A percentile compares a stretch with the other conserved stretches of the same genome.
phyloP scores from a whole-genome alignment of 2,329 filamentous ascomycete species.

The Colletotrichum nymphaeae region DNA sequence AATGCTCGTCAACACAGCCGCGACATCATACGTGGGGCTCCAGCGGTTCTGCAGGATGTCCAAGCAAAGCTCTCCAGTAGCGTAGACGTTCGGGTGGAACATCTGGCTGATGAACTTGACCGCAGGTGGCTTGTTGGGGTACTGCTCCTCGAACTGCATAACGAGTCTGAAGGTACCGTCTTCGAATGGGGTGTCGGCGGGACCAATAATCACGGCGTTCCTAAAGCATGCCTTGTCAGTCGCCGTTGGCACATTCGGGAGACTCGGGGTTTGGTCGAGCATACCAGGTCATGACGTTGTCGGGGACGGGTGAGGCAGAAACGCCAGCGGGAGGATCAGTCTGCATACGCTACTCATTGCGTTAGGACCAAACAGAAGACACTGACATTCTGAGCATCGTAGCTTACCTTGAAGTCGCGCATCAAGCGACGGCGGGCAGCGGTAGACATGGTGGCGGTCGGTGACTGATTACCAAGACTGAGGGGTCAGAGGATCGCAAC shows the following conservation, averaged over 20 bases:
- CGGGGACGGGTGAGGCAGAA: conserved; percentile 93
- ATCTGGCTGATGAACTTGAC: conserved; percentile 99
- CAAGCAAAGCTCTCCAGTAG: conserved; percentile 93
- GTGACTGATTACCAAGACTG: conserved; percentile 22
- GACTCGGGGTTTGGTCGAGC: conserved; percentile 39
- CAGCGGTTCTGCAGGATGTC: conserved; percentile 98
- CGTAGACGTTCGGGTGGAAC: conserved; percentile 99
- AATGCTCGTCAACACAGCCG: conserved; percentile 95
- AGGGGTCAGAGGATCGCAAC: conserved; percentile 10
- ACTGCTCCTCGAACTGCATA: conserved; percentile 99
- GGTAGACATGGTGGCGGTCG: conserved; percentile 74
- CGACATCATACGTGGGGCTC: conserved; percentile 99
- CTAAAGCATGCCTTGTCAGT: conserved; percentile 56
- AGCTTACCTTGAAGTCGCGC: conserved; percentile 94
- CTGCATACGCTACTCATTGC: conserved; percentile 87
- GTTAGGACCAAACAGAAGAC: conserved; percentile 3
- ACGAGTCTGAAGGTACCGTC: conserved; percentile 97
- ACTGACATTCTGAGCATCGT: conserved; percentile 20
- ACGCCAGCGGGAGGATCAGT: conserved; percentile 97
- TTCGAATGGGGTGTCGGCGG: conserved; percentile 96
- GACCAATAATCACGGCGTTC: conserved; percentile 99
- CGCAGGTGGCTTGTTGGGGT: conserved; percentile 96
- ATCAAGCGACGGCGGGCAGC: conserved; percentile 95
- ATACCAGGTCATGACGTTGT: conserved; percentile 98
- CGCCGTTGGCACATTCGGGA: background rate